Conservation (phyloP, 805 yeast genomes). For the Spathaspora girioi region DNA sequence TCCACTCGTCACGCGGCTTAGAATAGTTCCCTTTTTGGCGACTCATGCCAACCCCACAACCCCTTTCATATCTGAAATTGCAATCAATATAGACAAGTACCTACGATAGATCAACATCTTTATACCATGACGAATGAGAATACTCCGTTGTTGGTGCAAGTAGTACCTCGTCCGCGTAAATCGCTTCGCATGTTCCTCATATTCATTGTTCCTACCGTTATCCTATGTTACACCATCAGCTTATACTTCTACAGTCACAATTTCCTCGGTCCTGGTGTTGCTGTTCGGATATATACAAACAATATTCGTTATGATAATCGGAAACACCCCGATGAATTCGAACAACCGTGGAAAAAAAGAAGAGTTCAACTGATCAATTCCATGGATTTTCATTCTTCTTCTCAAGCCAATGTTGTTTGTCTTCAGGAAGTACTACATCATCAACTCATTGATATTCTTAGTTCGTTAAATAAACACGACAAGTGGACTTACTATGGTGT, state of each 20-base stretch:
- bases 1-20: not conserved
- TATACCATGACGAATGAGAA: not conserved
- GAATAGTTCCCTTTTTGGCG: not conserved
- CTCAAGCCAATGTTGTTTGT: constrained; percentile 36
- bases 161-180: not conserved
- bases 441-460: constrained; percentile 32
- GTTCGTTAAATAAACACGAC: constrained; percentile 16
- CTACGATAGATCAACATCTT: not conserved
- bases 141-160: not conserved
- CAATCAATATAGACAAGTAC: not conserved
- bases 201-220: constrained; percentile 1
- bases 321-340: constrained; percentile 28
- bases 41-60: not conserved
- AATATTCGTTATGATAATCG: constrained; percentile 44
- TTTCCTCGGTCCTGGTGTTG: constrained; percentile 11
- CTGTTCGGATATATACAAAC: constrained; percentile 33
- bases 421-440: constrained; percentile 38
- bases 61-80: not conserved
- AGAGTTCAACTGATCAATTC: constrained; percentile 33
- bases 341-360: constrained; percentile 44
- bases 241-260: not conserved
- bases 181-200: not conserved
- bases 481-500: constrained; percentile 36
- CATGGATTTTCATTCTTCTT: constrained; percentile 22
- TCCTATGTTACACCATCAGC: not conserved